Evolutionary conservation across 139 green algal genomes (phyloP), one percentile per base, ranked within the genome.

Genomic region (Raphidocelis subcapitata): DNA sequence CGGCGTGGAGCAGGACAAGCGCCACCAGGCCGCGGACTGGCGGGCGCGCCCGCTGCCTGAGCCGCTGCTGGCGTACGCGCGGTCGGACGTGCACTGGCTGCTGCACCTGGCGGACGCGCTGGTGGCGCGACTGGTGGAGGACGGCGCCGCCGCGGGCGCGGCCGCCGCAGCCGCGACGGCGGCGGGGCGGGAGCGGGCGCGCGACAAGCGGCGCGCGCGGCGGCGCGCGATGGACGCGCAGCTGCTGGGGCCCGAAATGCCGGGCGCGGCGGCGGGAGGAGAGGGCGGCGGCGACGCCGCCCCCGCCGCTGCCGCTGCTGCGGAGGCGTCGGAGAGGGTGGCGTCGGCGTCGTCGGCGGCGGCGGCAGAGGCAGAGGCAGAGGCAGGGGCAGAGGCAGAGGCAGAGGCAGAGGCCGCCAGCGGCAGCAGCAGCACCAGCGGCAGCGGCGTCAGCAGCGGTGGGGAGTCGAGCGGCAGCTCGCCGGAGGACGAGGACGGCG

Each of bases 11-110:
- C 69, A 72, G 5, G 82, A 95, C 80, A 93, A 95, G 74, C 41
- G 26, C 3, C 65, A 86, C 44, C 89, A 94, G 76, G 63, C 46
- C 0, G 87, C 84, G 5, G 92, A 97, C 79, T 97, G 91, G 92
- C 62, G 85, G 18, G 26, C 57, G n/a, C 73, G 91, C n/a, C 92
- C 92, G 2, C 86, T 97, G 26, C 73, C 85, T 3, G 24, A 55
- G 4, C 31, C 64, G 41, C 76, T 92, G 62, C 52, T 89, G 61
- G 32, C 74, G 12, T 97, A 97, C 74, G 92, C 91, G 0, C 74
- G 78, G 1, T 44, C 57, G 5, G 92, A 97, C 69, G 90, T 91
- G 37, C 85, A 88, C 61, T 92, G 89, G 79, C 81, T 97, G 71
- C 76, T 89, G 49, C 78, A 86, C 62, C 80, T 96, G 2, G 87